These are phyloP conservation scores for Quercus cerris DNA, from an alignment of 306 rosid genomes.

Conservation along the genomic window DNA sequence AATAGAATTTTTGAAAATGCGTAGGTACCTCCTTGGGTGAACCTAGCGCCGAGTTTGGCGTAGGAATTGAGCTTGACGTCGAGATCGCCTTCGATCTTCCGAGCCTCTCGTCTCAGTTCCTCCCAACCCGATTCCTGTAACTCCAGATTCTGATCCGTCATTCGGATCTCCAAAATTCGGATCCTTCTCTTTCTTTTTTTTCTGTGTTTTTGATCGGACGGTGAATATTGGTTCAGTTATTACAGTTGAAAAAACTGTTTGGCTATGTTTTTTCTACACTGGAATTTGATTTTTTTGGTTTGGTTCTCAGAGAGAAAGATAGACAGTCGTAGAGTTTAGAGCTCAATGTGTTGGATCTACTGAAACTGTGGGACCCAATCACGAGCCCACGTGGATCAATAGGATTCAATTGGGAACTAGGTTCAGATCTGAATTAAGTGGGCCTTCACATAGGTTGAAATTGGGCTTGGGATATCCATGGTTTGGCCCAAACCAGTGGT, in stretches of 20 bases:
- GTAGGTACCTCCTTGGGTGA: conserved; percentile 74
- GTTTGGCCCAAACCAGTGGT: rapidly evolving
- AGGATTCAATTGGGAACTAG: too few relatives aligned
- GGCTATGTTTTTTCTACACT: not conserved
- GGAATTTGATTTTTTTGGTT: not conserved
- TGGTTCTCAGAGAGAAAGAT: too few relatives aligned
- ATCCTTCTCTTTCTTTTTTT: conserved; percentile 12
- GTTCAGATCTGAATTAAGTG: too few relatives aligned
- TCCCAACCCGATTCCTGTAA: conserved; percentile 99
- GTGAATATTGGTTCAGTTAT: conserved; percentile 27
- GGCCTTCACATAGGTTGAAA: too few relatives aligned
- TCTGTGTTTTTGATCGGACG: conserved; percentile 1
- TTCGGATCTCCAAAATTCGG: conserved; percentile 44
- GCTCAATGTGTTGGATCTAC: not conserved
- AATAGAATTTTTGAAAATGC: too few relatives aligned
- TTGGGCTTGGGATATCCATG: too few relatives aligned
- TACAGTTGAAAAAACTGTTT: conserved; percentile 23
- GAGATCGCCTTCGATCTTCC: conserved; percentile 98
- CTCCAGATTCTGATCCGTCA: conserved; percentile 72
- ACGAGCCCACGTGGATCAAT: too few relatives aligned
- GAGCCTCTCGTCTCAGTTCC: conserved; percentile 86
- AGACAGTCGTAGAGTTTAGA: not conserved
- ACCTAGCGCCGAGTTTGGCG: conserved; percentile 83
- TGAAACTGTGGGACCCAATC: not conserved
- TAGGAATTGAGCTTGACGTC: conserved; percentile 96